phyloP scores from a whole-genome alignment of 805 yeast species.

The Wickerhamia fluorescens region DNA sequence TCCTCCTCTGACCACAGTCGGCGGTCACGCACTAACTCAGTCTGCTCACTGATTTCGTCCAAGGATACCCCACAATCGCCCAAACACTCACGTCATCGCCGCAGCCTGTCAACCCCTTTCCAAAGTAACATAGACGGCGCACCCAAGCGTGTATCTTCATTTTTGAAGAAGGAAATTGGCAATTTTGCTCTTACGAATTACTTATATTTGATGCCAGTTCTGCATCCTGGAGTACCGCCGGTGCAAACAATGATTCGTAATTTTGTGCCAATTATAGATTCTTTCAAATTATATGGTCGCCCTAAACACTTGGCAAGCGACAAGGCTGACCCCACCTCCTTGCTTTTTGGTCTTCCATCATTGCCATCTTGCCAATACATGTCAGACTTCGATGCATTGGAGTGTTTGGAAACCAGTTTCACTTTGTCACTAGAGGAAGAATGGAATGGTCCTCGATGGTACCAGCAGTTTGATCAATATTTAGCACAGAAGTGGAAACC shows the following conservation, averaged over 20 bases:
- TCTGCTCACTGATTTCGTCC: constrained; percentile 18
- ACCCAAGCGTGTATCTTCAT: constrained; percentile 10
- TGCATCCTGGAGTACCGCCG: constrained; percentile 66
- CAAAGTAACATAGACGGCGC: constrained; percentile 1
- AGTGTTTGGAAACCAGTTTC: constrained; percentile 13
- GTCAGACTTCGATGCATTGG: constrained; percentile 19
- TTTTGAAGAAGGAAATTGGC: constrained; percentile 22
- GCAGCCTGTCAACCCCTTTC: constrained; percentile 4
- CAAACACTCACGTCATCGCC: constrained; percentile 3
- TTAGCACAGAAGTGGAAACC: constrained; percentile 8
- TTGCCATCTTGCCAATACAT: constrained; percentile 63
- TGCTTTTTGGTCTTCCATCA: constrained; percentile 70
- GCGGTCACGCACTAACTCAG: constrained; percentile 14
- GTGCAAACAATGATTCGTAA: constrained; percentile 68
- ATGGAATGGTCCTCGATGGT: constrained; percentile 27
- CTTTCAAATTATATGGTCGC: constrained; percentile 68
- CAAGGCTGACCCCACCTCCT: constrained; percentile 55
- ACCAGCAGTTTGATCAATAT: constrained; percentile 14
- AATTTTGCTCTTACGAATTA: constrained; percentile 28
- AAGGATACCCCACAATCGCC: constrained; percentile 17
- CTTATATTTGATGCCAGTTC: constrained; percentile 64
- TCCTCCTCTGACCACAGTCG: constrained; percentile 8
- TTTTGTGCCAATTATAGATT: constrained; percentile 61
- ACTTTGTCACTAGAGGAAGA: constrained; percentile 12
- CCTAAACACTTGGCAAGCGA: constrained; percentile 70